Evolutionary conservation across 768 basidiomycete genomes (phyloP).

Genomic region (Phaffia australis): DNA sequence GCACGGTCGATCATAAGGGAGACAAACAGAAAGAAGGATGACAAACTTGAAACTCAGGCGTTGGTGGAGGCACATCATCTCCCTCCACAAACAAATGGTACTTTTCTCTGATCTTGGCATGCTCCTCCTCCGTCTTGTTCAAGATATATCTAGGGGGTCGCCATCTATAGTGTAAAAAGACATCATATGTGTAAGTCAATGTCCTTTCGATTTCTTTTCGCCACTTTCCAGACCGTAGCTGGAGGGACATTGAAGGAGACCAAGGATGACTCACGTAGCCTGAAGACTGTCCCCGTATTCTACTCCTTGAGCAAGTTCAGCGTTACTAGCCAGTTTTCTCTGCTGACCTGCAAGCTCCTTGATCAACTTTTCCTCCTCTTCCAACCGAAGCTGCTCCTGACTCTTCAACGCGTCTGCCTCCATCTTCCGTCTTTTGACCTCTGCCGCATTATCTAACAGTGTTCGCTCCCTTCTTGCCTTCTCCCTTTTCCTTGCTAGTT

Average conservation of each 20-base stretch:
- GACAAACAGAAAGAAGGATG: slow-evolving; percentile 43
- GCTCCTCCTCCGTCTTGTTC: slow-evolving; percentile 55
- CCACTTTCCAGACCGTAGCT: not conserved
- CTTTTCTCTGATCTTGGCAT: slow-evolving; percentile 69
- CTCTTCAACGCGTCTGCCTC: slow-evolving; percentile 83
- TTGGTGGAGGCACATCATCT: slow-evolving; percentile 84
- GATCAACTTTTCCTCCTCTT: slow-evolving; percentile 80
- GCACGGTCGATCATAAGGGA: not conserved
- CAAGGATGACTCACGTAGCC: slow-evolving; percentile 64
- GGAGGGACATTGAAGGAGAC: not conserved
- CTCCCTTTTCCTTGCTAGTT: slow-evolving; percentile 65
- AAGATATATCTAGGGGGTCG: slow-evolving; percentile 71
- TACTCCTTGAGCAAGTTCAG: slow-evolving; percentile 88
- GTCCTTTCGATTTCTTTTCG: not conserved
- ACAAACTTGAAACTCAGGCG: slow-evolving; percentile 43
- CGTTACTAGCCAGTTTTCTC: slow-evolving; percentile 79
- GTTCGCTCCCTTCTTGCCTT: slow-evolving; percentile 73
- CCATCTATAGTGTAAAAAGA: slow-evolving; percentile 44
- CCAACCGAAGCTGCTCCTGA: slow-evolving; percentile 70
- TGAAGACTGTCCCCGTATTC: slow-evolving; percentile 75
- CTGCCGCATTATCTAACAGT: slow-evolving; percentile 82
- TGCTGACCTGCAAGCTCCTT: slow-evolving; percentile 76
- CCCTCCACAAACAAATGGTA: slow-evolving; percentile 82
- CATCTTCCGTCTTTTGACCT: slow-evolving; percentile 75
- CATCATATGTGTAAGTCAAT: not conserved